Evolutionary conservation across 179 eudicot genomes (phyloP).

Genomic region (Silene coronaria): DNA sequence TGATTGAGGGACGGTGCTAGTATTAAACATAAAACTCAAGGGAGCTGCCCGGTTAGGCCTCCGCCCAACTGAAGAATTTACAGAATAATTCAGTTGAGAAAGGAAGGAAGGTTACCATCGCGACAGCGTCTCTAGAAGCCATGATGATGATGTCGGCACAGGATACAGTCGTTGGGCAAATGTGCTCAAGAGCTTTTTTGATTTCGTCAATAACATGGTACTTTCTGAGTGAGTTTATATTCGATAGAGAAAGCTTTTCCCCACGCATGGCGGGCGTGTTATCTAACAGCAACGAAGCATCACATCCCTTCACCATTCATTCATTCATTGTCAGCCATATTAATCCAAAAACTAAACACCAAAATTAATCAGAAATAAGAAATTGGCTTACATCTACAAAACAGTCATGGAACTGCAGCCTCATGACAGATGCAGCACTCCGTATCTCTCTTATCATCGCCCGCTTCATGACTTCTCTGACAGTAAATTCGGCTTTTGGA

Average conservation of each 20-base stretch:
- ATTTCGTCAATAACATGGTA: slow-evolving; percentile 69
- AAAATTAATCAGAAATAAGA: no score
- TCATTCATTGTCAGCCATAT: neutral
- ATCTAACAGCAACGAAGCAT: slow-evolving; percentile 77
- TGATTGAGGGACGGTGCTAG: no score
- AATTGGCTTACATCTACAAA: slow-evolving; percentile 51
- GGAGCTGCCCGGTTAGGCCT: no score
- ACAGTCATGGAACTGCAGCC: slow-evolving; percentile 84
- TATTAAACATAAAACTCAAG: no score
- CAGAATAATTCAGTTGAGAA: neutral
- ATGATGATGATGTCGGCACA: slow-evolving; percentile 79
- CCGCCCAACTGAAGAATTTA: neutral
- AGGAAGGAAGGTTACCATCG: slow-evolving; percentile 36
- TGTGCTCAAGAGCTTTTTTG: slow-evolving; percentile 53
- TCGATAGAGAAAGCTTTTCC: slow-evolving; percentile 65
- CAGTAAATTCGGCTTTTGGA: slow-evolving; percentile 61
- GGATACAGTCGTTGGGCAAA: slow-evolving; percentile 66
- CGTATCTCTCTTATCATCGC: slow-evolving; percentile 67
- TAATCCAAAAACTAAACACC: neutral
- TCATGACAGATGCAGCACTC: slow-evolving; percentile 83
- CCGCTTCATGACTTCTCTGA: slow-evolving; percentile 38
- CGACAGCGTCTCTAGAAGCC: slow-evolving; percentile 87
- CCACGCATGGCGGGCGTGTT: slow-evolving; percentile 76
- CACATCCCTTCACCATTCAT: slow-evolving; percentile 53
- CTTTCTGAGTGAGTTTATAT: slow-evolving; percentile 67